Evolutionary conservation across 176 grass and related monocot genomes (phyloP).

Genomic region (Secale cereale): DNA sequence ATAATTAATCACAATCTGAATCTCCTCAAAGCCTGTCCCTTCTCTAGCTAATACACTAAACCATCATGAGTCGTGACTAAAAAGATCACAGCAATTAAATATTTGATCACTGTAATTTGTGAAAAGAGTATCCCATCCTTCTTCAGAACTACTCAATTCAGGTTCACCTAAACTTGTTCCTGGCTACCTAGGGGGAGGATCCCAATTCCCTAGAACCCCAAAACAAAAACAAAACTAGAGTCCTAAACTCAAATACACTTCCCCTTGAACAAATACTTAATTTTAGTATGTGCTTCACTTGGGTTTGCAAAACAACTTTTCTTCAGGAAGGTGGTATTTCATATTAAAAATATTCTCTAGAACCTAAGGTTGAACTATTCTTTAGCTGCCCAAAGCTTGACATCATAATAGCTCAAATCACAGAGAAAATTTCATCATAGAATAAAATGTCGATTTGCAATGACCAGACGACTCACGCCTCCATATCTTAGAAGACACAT

Average conservation of each 20-base stretch:
- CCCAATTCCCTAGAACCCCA: background rate
- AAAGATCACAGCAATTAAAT: background rate
- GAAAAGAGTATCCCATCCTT: background rate
- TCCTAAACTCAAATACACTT: background rate
- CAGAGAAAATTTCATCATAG: background rate
- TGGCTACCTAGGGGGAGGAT: background rate
- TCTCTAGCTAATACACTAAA: background rate
- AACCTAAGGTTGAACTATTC: background rate
- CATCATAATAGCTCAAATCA: background rate
- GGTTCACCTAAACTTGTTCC: background rate
- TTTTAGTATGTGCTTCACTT: background rate
- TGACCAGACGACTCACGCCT: background rate
- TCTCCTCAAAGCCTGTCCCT: background rate
- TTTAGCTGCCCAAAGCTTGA: background rate
- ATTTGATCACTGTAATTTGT: slow-evolving; percentile 1
- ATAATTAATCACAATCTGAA: background rate
- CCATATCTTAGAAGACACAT: background rate
- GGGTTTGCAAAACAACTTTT: background rate
- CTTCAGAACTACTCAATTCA: background rate
- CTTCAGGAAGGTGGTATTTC: background rate
- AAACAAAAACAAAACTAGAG: background rate
- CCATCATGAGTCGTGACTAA: background rate
- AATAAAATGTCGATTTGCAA: background rate
- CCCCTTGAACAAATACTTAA: background rate
- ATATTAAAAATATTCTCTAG: background rate